Evolutionary conservation across 2,329 filamentous ascomycete genomes (phyloP), one percentile per base, ranked within the genome.

Genomic region (Apiospora phragmitis): DNA sequence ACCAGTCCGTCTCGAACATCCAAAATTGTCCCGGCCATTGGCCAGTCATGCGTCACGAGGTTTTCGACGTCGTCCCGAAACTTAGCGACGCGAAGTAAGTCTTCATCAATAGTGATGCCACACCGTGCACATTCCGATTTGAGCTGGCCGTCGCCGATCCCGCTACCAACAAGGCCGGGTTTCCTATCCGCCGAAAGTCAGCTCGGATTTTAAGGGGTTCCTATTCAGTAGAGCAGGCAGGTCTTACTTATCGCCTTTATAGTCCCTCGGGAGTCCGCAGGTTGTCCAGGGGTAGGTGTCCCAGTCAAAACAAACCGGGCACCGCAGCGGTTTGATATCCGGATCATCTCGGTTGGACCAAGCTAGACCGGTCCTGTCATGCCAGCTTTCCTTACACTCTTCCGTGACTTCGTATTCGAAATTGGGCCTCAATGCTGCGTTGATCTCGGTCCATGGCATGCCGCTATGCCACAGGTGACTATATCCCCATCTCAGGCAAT

Each of bases 1-100:
- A 89, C 87, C 11, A 82, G 79, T 0, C 91, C 92, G 0, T 73
- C 81, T 1, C 80, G 77, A 0, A 85, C 76, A 16, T 87, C 83
- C 9, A 93, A 82, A 4, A 93, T 77, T 0, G 91, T 93, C 0
- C 92, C 91, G 0, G 90, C 88, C 82, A 94, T 87, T 0, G 91
- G 88, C 2, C 81, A 76, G 24, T 83, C 75, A 3, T 83, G 73
- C 7, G 79, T 71, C 5, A 87, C 73, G 0, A 92, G 81, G 0
- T 77, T 76, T 21, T 83, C 77, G 11, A 86, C 78, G 74, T 93
- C 90, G 14, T 76, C 78, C 51, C 82, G 81, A 75, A 93, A 92
- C 73, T 90, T 92, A 51, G 79, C 82, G 1, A 89, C 85, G 14
- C 85, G 84, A 1, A 93, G 83, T 1, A 83, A 79, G 62, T 91